Evolutionary conservation across 768 basidiomycete genomes (phyloP).

Genomic region (Naganishia vishniacii): DNA sequence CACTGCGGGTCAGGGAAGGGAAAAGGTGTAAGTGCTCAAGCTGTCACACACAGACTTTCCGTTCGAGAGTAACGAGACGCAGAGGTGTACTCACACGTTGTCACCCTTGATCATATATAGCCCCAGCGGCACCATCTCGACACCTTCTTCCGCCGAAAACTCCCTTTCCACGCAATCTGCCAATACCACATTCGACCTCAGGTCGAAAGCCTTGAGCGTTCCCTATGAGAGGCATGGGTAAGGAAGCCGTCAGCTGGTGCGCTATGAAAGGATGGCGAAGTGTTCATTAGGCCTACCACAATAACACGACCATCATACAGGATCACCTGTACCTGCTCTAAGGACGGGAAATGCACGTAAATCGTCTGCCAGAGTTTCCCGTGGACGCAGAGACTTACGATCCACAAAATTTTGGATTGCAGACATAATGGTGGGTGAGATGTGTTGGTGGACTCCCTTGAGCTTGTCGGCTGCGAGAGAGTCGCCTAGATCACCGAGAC

Average conservation of each 20-base stretch:
- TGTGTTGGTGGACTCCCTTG: not conserved
- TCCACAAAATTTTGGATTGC: conserved; percentile 88
- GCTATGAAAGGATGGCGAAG: not conserved
- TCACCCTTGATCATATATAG: conserved; percentile 97
- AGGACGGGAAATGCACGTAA: not conserved
- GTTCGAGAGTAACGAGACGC: too few relatives aligned
- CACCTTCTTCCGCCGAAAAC: conserved; percentile 81
- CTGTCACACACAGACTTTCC: too few relatives aligned
- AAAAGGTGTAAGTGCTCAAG: too few relatives aligned
- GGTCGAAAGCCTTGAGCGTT: conserved; percentile 83
- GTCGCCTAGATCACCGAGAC: too few relatives aligned
- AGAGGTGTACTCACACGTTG: conserved; percentile 95
- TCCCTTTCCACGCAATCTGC: conserved; percentile 90
- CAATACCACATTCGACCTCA: conserved; percentile 91
- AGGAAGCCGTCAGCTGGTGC: too few relatives aligned
- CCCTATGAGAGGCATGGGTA: too few relatives aligned
- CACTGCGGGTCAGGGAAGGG: conserved; percentile 36
- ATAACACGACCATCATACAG: conserved; percentile 95
- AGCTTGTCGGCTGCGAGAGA: too few relatives aligned
- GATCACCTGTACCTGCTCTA: conserved; percentile 85
- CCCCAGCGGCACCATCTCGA: conserved; percentile 89
- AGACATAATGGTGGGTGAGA: conserved; percentile 56
- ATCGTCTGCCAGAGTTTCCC: not conserved
- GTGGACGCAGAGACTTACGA: conserved; percentile 54
- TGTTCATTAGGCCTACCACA: conserved; percentile 58